Conservation (phyloP, 164 flowering plant genomes). For the Vitis amurensis region DNA sequence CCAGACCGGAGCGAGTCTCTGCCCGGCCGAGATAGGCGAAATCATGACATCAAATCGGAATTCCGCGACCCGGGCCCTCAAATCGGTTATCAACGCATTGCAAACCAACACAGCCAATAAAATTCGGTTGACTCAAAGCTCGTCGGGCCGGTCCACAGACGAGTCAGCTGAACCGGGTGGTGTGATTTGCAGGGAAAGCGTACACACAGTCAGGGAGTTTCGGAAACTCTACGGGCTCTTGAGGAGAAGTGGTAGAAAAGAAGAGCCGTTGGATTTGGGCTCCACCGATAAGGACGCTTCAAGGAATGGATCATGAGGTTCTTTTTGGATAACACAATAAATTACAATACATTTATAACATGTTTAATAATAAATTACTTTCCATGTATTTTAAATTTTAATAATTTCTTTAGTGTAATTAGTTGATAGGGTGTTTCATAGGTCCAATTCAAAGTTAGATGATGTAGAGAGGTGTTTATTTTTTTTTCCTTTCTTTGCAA, state of each 20-base stretch:
- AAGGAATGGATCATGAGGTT: constrained; percentile 2
- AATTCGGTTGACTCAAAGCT: constrained; percentile 19
- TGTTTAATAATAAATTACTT: too few relatives aligned
- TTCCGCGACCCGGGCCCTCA: constrained; percentile 82
- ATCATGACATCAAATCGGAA: constrained; percentile 71
- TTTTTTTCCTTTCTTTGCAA: too few relatives aligned
- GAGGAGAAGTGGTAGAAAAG: constrained; percentile 42
- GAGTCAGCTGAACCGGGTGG: constrained; percentile 28
- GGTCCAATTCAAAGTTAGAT: too few relatives aligned
- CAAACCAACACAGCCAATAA: constrained; percentile 29
- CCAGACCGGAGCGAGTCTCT: constrained; percentile 53
- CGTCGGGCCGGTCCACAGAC: constrained; percentile 15
- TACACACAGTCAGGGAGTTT: constrained; percentile 59
- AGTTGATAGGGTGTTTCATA: too few relatives aligned
- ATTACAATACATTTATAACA: too few relatives aligned
- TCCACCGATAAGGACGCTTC: constrained; percentile 23
- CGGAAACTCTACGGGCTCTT: constrained; percentile 61
- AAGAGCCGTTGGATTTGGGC: constrained; percentile 30
- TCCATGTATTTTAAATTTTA: too few relatives aligned
- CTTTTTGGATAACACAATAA: too few relatives aligned
- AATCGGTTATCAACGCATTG: constrained; percentile 61
- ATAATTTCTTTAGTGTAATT: too few relatives aligned
- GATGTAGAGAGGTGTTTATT: too few relatives aligned
- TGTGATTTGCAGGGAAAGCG: constrained; percentile 45
- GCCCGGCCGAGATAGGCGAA: constrained; percentile 83